A percentile compares a stretch with the other conserved stretches of the same genome.
Evolutionary conservation across 306 rosid genomes (phyloP).

Genomic region (Trichosanthes cucumerina): DNA sequence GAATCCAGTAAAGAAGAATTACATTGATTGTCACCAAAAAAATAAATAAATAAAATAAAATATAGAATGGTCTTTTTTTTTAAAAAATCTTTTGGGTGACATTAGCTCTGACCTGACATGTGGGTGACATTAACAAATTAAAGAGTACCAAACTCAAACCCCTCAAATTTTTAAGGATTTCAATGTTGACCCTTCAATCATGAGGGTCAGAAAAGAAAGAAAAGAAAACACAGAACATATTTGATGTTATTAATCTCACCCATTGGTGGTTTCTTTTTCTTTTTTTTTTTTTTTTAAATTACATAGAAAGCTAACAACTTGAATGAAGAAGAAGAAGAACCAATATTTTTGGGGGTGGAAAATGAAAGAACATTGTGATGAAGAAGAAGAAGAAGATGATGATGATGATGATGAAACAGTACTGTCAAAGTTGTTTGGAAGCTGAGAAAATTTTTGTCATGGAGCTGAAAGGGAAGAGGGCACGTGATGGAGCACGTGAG

Average conservation of each 20-base stretch:
- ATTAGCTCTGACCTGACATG: background rate
- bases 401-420: too few species aligned
- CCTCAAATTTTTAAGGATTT: slow-evolving; percentile 19
- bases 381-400: background rate
- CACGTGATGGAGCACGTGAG: background rate
- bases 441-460: background rate
- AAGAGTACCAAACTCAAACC: slow-evolving; percentile 17
- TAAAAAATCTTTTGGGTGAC: background rate
- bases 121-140: background rate
- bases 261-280: background rate
- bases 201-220: slow-evolving; percentile 38
- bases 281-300: background rate
- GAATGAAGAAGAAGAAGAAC: background rate
- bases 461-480: background rate
- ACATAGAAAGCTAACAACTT: background rate
- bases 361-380: background rate
- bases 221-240: slow-evolving; percentile 12
- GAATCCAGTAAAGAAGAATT: background rate
- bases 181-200: slow-evolving; percentile 38
- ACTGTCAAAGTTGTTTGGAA: slow-evolving; percentile 3
- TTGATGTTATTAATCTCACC: background rate
- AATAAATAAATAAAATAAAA: background rate
- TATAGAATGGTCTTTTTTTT: background rate
- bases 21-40: background rate
- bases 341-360: background rate